Evolutionary conservation across 768 basidiomycete species (phyloP).

Genomic region (Mycena floridula): DNA sequence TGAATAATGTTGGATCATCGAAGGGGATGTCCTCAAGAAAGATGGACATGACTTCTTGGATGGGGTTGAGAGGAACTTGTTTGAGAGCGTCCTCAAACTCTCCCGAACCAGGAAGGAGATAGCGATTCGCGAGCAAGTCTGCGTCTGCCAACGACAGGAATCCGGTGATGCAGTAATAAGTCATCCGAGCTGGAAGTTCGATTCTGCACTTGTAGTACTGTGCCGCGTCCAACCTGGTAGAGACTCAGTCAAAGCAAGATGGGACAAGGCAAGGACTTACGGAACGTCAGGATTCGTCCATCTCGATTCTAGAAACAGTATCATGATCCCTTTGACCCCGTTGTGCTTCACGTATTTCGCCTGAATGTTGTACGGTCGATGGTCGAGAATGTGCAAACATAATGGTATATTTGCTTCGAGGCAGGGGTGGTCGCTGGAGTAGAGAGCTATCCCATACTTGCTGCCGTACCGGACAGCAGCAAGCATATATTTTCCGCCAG

Average conservation of each 20-base stretch:
- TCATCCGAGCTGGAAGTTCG: constrained; percentile 35
- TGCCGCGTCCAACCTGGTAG: constrained; percentile 29
- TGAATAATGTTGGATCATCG: not conserved
- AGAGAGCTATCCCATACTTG: constrained; percentile 47
- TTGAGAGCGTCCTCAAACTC: not conserved
- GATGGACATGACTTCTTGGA: not conserved
- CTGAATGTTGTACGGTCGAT: constrained; percentile 50
- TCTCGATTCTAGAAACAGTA: constrained; percentile 42
- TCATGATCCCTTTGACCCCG: constrained; percentile 43
- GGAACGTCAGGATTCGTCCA: constrained; percentile 3
- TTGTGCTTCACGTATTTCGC: constrained; percentile 52
- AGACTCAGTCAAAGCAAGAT: not conserved
- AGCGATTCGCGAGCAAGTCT: not conserved
- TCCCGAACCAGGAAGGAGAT: not conserved
- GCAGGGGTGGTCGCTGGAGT: constrained; percentile 47
- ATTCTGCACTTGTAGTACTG: constrained; percentile 30
- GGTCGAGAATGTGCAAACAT: constrained; percentile 40
- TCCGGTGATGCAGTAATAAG: constrained; percentile 34
- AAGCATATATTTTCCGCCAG: constrained; percentile 64
- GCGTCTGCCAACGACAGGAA: not conserved
- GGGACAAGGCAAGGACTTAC: not conserved
- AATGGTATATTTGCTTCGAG: constrained; percentile 33
- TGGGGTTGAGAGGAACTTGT: not conserved
- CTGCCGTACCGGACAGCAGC: constrained; percentile 49
- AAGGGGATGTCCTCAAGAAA: not conserved